These are phyloP conservation scores for Maudiozyma saulgeensis DNA, from an alignment of 805 yeast species.

Conservation along the genomic window DNA sequence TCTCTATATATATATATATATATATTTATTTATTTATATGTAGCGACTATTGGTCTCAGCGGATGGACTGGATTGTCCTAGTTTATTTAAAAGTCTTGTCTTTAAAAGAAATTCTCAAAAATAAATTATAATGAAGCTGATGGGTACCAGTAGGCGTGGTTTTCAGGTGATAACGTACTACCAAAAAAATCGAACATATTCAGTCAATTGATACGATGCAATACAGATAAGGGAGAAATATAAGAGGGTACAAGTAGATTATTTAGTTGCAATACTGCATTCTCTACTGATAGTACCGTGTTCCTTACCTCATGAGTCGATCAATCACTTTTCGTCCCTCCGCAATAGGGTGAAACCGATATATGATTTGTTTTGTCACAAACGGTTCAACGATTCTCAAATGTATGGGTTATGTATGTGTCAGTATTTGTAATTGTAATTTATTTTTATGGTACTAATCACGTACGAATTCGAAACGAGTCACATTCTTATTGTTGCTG, in stretches of 20 bases:
- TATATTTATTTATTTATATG: too few relatives aligned
- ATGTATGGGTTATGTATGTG: constrained; percentile 10
- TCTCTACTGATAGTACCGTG: too few relatives aligned
- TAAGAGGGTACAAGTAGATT: background rate
- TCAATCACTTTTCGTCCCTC: constrained; percentile 28
- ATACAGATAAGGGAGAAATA: background rate
- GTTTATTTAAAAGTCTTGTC: too few relatives aligned
- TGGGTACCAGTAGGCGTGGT: background rate
- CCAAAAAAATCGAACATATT: constrained; percentile 29
- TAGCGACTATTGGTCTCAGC: too few relatives aligned
- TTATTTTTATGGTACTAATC: background rate
- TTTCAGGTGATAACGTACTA: constrained; percentile 2
- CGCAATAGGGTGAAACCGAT: constrained; percentile 19
- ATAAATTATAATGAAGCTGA: too few relatives aligned
- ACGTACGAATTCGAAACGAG: background rate
- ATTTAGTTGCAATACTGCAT: too few relatives aligned
- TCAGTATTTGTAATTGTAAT: background rate
- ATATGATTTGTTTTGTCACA: background rate
- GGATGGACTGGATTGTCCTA: too few relatives aligned
- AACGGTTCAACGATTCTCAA: constrained; percentile 22
- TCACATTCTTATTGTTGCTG: background rate
- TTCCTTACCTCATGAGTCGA: background rate
- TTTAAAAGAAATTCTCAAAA: too few relatives aligned
- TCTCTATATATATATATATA: too few relatives aligned
- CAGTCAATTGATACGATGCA: constrained; percentile 17